phyloP scores from a whole-genome alignment of 495 filamentous ascomycete genomes.

The Delitschia confertaspora region DNA sequence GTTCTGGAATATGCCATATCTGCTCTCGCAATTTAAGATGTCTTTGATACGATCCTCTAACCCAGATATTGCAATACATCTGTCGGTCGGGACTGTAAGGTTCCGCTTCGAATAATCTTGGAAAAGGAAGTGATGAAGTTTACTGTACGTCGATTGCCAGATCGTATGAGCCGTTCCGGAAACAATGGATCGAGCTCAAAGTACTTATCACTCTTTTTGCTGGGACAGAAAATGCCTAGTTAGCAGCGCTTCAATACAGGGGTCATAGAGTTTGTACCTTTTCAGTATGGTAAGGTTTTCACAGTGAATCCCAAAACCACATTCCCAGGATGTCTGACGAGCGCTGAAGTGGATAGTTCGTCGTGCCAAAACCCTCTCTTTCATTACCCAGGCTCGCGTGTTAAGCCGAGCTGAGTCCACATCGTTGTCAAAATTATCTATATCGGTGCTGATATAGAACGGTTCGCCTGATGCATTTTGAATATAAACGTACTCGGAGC shows the following conservation, averaged over 20 bases:
- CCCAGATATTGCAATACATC: conserved; percentile 4
- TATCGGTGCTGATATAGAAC: conserved; percentile 1
- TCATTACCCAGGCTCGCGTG: conserved; percentile 1
- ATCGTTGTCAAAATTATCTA: not conserved
- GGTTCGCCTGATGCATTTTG: not conserved
- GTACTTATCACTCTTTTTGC: not conserved
- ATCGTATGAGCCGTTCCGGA: not conserved
- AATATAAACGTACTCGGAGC: not conserved
- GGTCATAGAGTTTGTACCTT: not conserved
- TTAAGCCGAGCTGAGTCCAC: not conserved
- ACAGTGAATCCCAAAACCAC: not conserved
- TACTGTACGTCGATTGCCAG: not conserved
- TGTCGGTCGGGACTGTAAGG: conserved; percentile 1
- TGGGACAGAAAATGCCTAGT: not conserved
- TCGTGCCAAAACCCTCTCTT: conserved; percentile 2
- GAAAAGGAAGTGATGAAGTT: conserved; percentile 1
- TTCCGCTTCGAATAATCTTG: not conserved
- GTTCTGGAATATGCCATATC: not conserved
- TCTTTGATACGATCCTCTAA: not conserved
- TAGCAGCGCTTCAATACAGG: not conserved
- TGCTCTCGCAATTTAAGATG: not conserved
- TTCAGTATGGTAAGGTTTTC: not conserved
- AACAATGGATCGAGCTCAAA: not conserved
- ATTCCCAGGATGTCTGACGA: not conserved
- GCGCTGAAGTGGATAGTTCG: not conserved